Evolutionary conservation across 2,329 filamentous ascomycete species (phyloP), one percentile per base, ranked within the genome.

Genomic region (Pseudogymnoascus sp.): DNA sequence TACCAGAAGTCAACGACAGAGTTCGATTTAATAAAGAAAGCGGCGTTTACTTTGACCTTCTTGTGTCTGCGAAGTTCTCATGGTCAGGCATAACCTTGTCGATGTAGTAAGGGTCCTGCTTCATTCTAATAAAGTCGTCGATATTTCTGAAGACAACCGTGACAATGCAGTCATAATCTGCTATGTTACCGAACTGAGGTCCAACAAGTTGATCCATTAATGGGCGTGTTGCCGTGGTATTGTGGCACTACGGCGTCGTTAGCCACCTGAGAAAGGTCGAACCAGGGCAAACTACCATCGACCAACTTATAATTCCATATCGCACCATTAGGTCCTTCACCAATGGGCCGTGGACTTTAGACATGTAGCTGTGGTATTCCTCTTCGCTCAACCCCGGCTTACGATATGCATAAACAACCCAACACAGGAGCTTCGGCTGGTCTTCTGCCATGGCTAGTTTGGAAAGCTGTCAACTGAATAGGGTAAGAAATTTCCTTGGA

Each of bases 361-460:
- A 37, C n/a, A 37, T 37, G 34, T 37, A 37, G n/a, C 18, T 37
- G 34, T 37, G 34, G n/a, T 37, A 37, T 15, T 37, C 34, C 34
- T 15, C 34, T 37, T 37, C 34, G 34, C 34, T 37, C 34, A 37
- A 9, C 7, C 34, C 34, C n/a, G 34, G n/a, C n/a, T 37, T 15
- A 37, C 34, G 34, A 18, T 37, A 37, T 37, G 34, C 34, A 37
- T n/a, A 37, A 37, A 37, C 34, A 15, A 18, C 34, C 34, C 34
- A 37, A 15, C 34, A 37, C 13, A 37, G 34, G 34, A 37, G 34
- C 18, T 37, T 37, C 34, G 15, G 34, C n/a, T n/a, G 34, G 34
- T 37, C 13, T 6, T 37, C n/a, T 37, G 63, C 63, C 1, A 28
- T 65, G 8, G 71, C 70, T 3, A 70, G 64, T 21, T 39, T 63